A percentile compares a stretch with the other conserved stretches of the same genome.
phyloP scores from a whole-genome alignment of 2,329 filamentous ascomycete genomes.

The Raffaelea albimanens region DNA sequence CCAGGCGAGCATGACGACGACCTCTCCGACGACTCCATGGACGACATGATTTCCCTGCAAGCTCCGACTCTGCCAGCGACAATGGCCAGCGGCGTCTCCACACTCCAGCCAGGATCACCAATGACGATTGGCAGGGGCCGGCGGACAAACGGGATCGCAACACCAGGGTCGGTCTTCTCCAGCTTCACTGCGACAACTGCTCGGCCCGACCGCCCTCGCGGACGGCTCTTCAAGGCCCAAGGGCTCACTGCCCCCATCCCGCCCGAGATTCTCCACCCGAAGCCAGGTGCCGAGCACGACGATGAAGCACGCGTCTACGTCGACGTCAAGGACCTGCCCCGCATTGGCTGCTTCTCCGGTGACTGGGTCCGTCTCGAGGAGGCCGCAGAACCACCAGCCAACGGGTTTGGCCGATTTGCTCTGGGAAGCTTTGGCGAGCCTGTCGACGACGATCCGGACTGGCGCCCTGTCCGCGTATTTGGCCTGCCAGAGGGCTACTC shows the following conservation, averaged over 20 bases:
- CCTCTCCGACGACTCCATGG: constrained; percentile 81
- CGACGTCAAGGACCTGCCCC: constrained; percentile 73
- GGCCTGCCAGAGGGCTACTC: constrained; percentile 72
- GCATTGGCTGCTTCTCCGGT: constrained; percentile 92
- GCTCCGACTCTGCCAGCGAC: constrained; percentile 71
- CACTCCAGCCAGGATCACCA: constrained; percentile 72
- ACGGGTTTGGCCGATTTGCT: constrained; percentile 57
- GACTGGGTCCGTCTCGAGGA: constrained; percentile 89
- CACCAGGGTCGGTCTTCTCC: constrained; percentile 82
- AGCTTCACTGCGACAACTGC: constrained; percentile 79
- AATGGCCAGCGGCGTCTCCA: constrained; percentile 68
- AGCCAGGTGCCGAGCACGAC: constrained; percentile 67
- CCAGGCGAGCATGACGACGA: constrained; percentile 64
- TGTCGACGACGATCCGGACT: constrained; percentile 53
- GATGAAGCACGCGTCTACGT: constrained; percentile 87
- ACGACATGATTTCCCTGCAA: constrained; percentile 86
- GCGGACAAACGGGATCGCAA: constrained; percentile 62
- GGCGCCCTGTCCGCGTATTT: constrained; percentile 82
- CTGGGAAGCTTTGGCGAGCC: constrained; percentile 57
- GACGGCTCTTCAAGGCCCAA: constrained; percentile 76
- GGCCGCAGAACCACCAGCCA: constrained; percentile 61
- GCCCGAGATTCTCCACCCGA: constrained; percentile 73
- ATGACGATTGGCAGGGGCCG: constrained; percentile 59
- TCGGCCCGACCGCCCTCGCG: constrained; percentile 59
- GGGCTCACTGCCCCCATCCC: constrained; percentile 64